Evolutionary conservation across 495 filamentous ascomycete species (phyloP), one percentile per base, ranked within the genome.

Genomic region (Penicillium odoratum): DNA sequence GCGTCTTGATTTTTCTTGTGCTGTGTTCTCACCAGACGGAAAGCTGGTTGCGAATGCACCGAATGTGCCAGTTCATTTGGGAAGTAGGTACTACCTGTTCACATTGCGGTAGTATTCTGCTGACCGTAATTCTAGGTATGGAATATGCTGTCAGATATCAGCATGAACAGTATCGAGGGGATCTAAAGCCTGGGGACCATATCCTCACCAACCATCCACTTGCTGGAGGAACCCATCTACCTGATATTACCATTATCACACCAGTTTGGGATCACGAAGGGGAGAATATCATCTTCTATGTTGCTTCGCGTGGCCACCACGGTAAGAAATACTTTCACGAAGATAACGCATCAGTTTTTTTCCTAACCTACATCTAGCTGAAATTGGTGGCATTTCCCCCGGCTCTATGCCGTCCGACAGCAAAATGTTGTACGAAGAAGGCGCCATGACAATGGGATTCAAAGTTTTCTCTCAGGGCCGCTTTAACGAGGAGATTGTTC

Each of bases 351-450:
- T 21, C 21, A 21, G 21, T 21, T 21, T 21, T 21, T 21, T 21
- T 21, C 21, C 75, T 97, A 93, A 94, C 42, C 89, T 89, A 8
- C 55, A 61, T 53, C 62, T 60, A 65, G 93, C 94, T 2, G 94
- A 98, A 67, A 97, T 98, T 60, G 94, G 94, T 28, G 93, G 93
- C 29, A 97, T 97, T 58, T 83, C 94, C 3, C 92, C 93, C 2
- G 93, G 93, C 7, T 93, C 89, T 42, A 98, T 98, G 94, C 93
- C 93, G 4, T 94, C 94, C 3, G 85, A 96, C 64, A 96, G 92
- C 9, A 84, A 87, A 26, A 93, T 97, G 66, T 81, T 98, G 0
- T 97, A 79, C 69, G 90, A 98, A 72, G 93, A 98, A 76, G 93
- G 93, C 2, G 92, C 93, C 0, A 83, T 90, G 9, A 95, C 97